Evolutionary conservation across 1,284 basidiomycete genomes (phyloP), one percentile per base, ranked within the genome.

Genomic region (Ustilago nuda): DNA sequence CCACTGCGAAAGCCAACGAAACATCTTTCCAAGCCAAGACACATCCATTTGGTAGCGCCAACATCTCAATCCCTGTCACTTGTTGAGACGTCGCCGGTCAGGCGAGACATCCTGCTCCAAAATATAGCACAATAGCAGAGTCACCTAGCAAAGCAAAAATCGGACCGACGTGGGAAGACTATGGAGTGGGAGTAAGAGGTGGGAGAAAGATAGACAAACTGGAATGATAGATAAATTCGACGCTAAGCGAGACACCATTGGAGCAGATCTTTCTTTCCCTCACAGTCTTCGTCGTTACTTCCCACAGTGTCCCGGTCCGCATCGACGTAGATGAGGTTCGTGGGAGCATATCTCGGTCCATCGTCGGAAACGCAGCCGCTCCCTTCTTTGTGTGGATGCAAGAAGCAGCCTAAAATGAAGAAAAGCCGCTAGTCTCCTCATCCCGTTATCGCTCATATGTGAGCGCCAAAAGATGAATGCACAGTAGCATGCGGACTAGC

Each of bases 211-310:
- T 7, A 15, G n/a, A 7, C 39, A 43, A 19, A 45, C 43, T 45
- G n/a, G 17, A 8, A 23, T 15, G n/a, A 45, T 7, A 50, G 27
- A 50, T 50, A 27, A 50, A 50, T 13, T 13, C 48, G n/a, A 53
- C 32, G 30, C 57, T 59, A 59, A 15, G 48, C 48, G 48, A 51
- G 57, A 59, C 48, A 41, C 30, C 36, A 41, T 37, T 13, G 46
- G 46, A 37, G 57, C 51, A 50, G 27, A 50, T 50, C 48, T 50
- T 33, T 4, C 27, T 9, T 30, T 32, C 27, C 1, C 13, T 50
- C 15, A 30, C 27, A 7, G 17, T 45, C 43, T 8, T 45, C 39
- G n/a, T 43, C 39, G 39, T 0, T 17, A 17, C 13, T 43, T 43
- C n/a, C 43, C 43, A 50, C 48, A 19, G 6, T 30, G 48, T 50